Base-by-base conservation (phyloP, 768 basidiomycete genomes). In the Astraeus odoratus region DNA sequence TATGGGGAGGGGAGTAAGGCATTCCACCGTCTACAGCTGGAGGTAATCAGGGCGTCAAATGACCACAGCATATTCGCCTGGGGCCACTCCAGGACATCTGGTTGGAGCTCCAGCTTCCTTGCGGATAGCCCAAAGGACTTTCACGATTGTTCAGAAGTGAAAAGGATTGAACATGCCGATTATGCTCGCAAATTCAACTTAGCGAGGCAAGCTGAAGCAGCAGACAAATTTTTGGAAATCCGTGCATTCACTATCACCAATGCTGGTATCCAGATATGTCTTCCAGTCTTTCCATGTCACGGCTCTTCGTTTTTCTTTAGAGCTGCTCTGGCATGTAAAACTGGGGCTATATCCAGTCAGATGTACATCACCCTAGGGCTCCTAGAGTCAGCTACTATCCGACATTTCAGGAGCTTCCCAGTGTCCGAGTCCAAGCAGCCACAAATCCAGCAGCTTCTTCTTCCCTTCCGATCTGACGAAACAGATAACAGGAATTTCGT, bases 1-100 rank as follows among this genome's bases (percentile, higher is more conserved):
- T n/a, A n/a, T n/a, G n/a, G n/a, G n/a, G 54, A 53, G 42, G 51
- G 54, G 24, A 44, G 27, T 5, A 53, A 46, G 12, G 56, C 56
- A 13, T 55, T 57, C 44, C 26, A 23, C 20, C 40, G 56, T 25
- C 42, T 57, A 10, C 50, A 51, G 30, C 42, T 39, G 29, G 50
- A 49, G 18, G 44, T 51, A 35, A 43, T 51, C 36, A 23, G 39
- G 31, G 42, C 33, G 8, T 49, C 43, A 3, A 44, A 49, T 24
- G 50, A 51, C 39, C 47, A 49, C 26, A 42, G 29, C 27, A 51
- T 51, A 15, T 51, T 51, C 7, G 42, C 47, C 12, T 51, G 50
- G 50, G 13, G 18, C 10, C 23, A 29, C 27, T 29, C 38, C 8
- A 22, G 38, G 24, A 13, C 9, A 2, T 24, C n/a, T 7, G 13